Evolutionary conservation across 306 rosid species (phyloP).

Genomic region (Heteromeles arbutifolia): DNA sequence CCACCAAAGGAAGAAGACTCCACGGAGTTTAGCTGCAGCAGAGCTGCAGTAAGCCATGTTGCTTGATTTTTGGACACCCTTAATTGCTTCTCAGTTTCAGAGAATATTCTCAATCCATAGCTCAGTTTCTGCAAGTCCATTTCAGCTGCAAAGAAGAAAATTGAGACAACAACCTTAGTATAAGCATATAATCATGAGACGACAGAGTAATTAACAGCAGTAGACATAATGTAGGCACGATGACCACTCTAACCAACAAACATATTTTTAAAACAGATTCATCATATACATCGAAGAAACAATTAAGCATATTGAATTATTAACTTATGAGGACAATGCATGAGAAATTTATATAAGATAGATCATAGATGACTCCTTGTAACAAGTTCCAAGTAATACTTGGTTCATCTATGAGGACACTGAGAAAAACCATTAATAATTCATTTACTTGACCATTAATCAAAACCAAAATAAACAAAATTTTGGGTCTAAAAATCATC

Average conservation of each 20-base stretch:
- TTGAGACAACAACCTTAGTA: constrained; percentile 8
- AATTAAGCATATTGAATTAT: neutral
- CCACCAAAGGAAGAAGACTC: constrained; percentile 43
- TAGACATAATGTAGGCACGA: neutral
- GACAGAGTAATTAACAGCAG: constrained; percentile 7
- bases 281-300: neutral
- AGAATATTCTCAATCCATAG: constrained; percentile 60
- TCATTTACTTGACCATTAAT: neutral
- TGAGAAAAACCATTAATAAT: neutral
- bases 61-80: constrained; percentile 75
- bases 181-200: neutral
- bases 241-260: neutral
- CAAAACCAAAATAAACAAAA: neutral
- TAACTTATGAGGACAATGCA: neutral
- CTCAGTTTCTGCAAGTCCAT: constrained; percentile 62
- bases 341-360: neutral
- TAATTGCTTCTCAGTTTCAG: constrained; percentile 75
- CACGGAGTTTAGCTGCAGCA: constrained; percentile 61
- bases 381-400: neutral
- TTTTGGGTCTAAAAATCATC: neutral
- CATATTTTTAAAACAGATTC: neutral
- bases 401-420: neutral
- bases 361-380: neutral
- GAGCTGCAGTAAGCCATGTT: constrained; percentile 86
- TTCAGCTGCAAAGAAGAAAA: constrained; percentile 44